Conservation (phyloP, 306 rosid genomes). For the Begonia loranthoides region DNA sequence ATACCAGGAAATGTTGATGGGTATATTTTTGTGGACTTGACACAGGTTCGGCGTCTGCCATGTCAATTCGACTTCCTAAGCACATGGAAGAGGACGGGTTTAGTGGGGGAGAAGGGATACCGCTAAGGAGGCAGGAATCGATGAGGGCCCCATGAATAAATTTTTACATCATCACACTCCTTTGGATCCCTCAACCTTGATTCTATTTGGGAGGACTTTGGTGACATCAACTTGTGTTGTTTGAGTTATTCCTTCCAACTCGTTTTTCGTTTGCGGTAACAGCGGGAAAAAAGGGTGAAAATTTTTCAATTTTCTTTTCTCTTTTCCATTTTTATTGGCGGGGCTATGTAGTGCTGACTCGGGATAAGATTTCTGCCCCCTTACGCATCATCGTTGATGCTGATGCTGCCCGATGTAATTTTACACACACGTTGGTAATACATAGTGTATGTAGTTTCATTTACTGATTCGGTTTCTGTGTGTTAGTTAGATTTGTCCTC, state of each 20-base stretch:
- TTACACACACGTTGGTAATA: background rate
- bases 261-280: background rate
- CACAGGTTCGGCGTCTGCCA: slow-evolving; percentile 35
- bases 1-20: background rate
- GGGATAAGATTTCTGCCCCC: slow-evolving; percentile 26
- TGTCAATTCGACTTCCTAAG: slow-evolving; percentile 46
- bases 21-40: background rate
- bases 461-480: too few relatives aligned
- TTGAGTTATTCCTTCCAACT: slow-evolving; percentile 14
- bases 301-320: slow-evolving; percentile 16
- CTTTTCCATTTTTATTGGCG: slow-evolving; percentile 18
- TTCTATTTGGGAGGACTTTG: slow-evolving; percentile 21
- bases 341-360: slow-evolving; percentile 21
- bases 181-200: slow-evolving; percentile 8
- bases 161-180: slow-evolving; percentile 9
- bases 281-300: slow-evolving; percentile 25
- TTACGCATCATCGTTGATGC: background rate
- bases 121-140: slow-evolving; percentile 84
- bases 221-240: slow-evolving; percentile 22
- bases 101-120: slow-evolving; percentile 66
- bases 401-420: background rate
- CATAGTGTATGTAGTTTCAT: background rate
- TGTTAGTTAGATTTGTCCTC: too few relatives aligned
- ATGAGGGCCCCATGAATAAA: slow-evolving; percentile 32
- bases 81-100: slow-evolving; percentile 67